Percentiles rank a stretch among this genome's conserved stretches.
These are phyloP conservation scores for Omphalotus olearius DNA, from an alignment of 1,284 basidiomycete genomes.

Conservation along the genomic window DNA sequence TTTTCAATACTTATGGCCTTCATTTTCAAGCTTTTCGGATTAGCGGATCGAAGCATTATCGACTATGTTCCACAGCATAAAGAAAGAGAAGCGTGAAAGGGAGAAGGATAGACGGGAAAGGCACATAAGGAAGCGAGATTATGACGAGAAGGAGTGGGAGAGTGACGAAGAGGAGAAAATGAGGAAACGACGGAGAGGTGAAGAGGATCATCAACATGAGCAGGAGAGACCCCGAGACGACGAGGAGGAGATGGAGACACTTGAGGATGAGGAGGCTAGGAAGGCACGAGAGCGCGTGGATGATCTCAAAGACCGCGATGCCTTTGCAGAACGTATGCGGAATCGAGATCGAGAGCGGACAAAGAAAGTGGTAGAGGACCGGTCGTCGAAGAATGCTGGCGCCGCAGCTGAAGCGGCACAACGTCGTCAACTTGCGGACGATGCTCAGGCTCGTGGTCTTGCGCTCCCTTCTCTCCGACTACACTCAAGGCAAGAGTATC, in stretches of 20 bases:
- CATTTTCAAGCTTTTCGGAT: conserved; percentile 64
- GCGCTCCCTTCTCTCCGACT: conserved; percentile 83
- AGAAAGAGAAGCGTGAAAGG: conserved; percentile 42
- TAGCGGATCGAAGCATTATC: conserved; percentile 78
- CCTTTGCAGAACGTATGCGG: conserved; percentile 86
- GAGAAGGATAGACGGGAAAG: conserved; percentile 46
- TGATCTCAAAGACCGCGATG: conserved; percentile 87
- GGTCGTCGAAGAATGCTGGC: conserved; percentile 68
- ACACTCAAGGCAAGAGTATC: conserved; percentile 89
- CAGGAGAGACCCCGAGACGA: conserved; percentile 28
- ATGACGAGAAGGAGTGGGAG: conserved; percentile 79
- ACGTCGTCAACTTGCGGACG: conserved; percentile 82
- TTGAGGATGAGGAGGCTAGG: conserved; percentile 69
- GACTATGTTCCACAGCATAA: conserved; percentile 70
- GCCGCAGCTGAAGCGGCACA: conserved; percentile 83
- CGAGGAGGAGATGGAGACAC: conserved; percentile 43
- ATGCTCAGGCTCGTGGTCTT: conserved; percentile 68
- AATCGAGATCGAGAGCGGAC: conserved; percentile 82
- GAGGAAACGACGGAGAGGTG: conserved; percentile 56
- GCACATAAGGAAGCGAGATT: conserved; percentile 76
- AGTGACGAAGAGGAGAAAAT: conserved; percentile 82
- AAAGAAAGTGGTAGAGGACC: conserved; percentile 91
- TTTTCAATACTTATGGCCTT: not conserved
- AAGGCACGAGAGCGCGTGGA: conserved; percentile 73
- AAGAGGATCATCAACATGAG: conserved; percentile 36